These are phyloP conservation scores for Aspergillus sclerotialis DNA, from an alignment of 2,329 filamentous ascomycete genomes.

Conservation along the genomic window DNA sequence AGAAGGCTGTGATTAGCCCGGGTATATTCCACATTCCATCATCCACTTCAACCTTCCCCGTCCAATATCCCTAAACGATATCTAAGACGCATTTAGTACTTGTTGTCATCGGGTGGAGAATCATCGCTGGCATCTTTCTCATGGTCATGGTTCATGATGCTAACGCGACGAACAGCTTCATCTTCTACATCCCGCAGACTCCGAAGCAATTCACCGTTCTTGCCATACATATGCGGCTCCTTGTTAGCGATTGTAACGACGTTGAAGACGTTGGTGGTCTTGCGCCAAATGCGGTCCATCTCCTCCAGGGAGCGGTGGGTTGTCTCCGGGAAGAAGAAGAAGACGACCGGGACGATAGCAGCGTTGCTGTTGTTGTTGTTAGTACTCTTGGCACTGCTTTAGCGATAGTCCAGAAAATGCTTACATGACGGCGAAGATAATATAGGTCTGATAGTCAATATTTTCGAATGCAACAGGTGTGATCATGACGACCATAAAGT, in stretches of 20 bases:
- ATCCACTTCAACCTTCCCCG: too few species aligned
- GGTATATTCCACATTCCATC: too few species aligned
- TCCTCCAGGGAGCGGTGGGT: constrained; percentile 58
- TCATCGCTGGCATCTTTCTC: too few species aligned
- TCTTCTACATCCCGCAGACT: constrained; percentile 42
- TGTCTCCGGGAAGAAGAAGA: constrained; percentile 58
- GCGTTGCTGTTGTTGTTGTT: constrained; percentile 38
- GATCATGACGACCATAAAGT: constrained; percentile 62
- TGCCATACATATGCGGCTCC: constrained; percentile 51
- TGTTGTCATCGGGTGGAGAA: too few species aligned
- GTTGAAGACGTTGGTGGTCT: constrained; percentile 43
- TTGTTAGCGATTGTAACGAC: constrained; percentile 45
- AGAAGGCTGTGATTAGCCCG: too few species aligned
- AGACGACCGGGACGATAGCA: constrained; percentile 49
- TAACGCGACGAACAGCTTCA: too few species aligned
- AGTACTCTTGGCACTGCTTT: constrained; percentile 6
- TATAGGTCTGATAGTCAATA: constrained; percentile 50
- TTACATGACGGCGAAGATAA: constrained; percentile 50
- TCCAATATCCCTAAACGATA: too few species aligned
- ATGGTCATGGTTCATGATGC: too few species aligned
- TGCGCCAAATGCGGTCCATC: constrained; percentile 61
- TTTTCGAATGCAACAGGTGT: constrained; percentile 54
- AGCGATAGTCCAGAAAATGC: constrained; percentile 6
- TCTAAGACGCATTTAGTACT: too few species aligned
- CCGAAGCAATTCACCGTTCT: constrained; percentile 51